Conservation (phyloP, 2,329 filamentous ascomycete genomes). For the Colletotrichum musicola region DNA sequence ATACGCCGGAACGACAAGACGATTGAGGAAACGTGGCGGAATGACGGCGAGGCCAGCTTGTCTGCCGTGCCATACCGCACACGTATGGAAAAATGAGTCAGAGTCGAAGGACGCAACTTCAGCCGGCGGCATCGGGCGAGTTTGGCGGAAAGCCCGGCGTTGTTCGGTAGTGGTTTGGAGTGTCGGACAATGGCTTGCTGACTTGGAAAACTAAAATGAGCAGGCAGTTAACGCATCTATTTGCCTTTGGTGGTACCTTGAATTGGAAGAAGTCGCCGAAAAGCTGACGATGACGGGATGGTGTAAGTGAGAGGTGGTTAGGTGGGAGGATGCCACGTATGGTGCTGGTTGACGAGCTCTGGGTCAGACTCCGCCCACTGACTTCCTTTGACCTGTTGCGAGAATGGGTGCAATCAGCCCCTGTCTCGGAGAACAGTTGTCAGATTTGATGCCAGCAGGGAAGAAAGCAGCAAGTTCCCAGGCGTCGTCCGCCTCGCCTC, state of each 20-base stretch:
- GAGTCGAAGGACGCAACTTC: not conserved
- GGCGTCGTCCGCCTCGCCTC: constrained; percentile 6
- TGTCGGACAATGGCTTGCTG: no score
- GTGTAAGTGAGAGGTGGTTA: constrained; percentile 6
- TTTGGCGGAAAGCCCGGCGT: not conserved
- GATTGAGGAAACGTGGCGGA: constrained; percentile 20
- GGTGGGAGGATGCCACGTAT: constrained; percentile 15
- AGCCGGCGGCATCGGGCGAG: not conserved
- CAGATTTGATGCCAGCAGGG: constrained; percentile 14
- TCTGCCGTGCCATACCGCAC: not conserved
- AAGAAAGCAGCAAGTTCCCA: not conserved
- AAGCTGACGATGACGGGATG: constrained; percentile 17
- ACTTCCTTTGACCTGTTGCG: not conserved
- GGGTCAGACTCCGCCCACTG: not conserved
- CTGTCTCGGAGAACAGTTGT: constrained; percentile 16
- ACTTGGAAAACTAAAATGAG: no score
- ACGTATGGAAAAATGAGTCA: constrained; percentile 2
- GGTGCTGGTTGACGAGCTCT: not conserved
- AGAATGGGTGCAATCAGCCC: constrained; percentile 23
- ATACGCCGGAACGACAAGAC: constrained; percentile 10
- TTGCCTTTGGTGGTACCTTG: no score
- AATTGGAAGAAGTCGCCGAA: not conserved
- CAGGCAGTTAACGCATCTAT: no score
- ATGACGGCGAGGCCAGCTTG: not conserved
- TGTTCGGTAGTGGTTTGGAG: no score